phyloP scores from a whole-genome alignment of 495 filamentous ascomycete species.

The Annulohypoxylon stygium region DNA sequence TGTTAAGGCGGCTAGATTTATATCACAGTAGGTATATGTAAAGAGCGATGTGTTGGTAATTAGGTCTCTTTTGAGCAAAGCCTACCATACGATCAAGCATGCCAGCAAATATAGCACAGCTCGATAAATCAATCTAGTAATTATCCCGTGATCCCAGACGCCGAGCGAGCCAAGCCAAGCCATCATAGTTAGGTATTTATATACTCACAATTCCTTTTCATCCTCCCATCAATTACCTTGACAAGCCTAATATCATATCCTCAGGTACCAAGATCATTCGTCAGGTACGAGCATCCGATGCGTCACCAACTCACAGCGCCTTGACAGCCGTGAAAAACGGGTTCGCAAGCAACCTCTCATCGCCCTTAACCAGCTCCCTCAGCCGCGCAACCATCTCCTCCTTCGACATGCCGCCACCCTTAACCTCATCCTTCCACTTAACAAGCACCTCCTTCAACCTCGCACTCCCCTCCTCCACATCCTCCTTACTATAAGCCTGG shows the following conservation, averaged over 20 bases:
- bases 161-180: conserved; percentile 31
- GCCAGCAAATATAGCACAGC: conserved; percentile 22
- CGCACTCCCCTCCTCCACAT: conserved; percentile 90
- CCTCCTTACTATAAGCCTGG: conserved; percentile 76
- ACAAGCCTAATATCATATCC: neutral
- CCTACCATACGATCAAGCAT: conserved; percentile 7
- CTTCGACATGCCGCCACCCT: conserved; percentile 72
- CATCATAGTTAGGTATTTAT: conserved; percentile 28
- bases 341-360: conserved; percentile 80
- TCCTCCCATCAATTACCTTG: conserved; percentile 5
- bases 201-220: conserved; percentile 29
- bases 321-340: conserved; percentile 92
- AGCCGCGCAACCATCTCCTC: conserved; percentile 84
- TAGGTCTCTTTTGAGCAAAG: conserved; percentile 15
- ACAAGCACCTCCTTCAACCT: conserved; percentile 87
- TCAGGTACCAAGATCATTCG: neutral
- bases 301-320: conserved; percentile 67
- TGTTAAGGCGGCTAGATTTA: too few relatives aligned
- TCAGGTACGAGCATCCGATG: neutral
- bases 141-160: conserved; percentile 22
- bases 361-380: conserved; percentile 79
- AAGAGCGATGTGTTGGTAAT: conserved; percentile 6
- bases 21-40: neutral
- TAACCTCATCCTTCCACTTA: conserved; percentile 89
- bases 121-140: conserved; percentile 28